Evolutionary conservation across 2,329 filamentous ascomycete species (phyloP).

Genomic region (Aphanoascus verrucosus): DNA sequence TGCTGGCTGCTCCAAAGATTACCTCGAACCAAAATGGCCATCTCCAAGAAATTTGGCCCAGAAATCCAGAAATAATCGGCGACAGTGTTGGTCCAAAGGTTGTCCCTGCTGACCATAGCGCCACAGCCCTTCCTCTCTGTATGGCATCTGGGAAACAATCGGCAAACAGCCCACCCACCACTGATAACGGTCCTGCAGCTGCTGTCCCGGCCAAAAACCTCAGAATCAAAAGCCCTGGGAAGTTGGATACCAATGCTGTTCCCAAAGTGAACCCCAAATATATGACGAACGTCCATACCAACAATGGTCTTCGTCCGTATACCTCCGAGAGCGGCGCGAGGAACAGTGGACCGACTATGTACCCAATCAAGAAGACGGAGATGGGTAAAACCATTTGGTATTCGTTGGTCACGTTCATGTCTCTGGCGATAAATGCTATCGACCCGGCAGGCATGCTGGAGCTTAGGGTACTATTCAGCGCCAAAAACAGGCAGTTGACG

Average conservation of each 20-base stretch:
- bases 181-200: conserved; percentile 24
- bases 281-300: conserved; percentile 46
- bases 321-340: conserved; percentile 58
- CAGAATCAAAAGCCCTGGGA: conserved; percentile 49
- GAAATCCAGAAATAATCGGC: conserved; percentile 38
- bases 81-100: conserved; percentile 34
- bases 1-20: conserved; percentile 51
- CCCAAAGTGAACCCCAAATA: conserved; percentile 54
- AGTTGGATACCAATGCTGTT: conserved; percentile 48
- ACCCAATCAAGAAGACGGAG: conserved; percentile 45
- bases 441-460: conserved; percentile 32
- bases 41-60: conserved; percentile 19
- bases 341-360: conserved; percentile 45
- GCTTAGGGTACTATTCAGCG: conserved; percentile 33
- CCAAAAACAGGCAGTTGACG: conserved; percentile 17
- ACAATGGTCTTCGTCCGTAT: conserved; percentile 44
- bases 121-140: conserved; percentile 31
- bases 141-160: conserved; percentile 38
- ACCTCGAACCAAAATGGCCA: conserved; percentile 51
- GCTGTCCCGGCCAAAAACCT: conserved; percentile 50
- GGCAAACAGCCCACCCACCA: conserved; percentile 37
- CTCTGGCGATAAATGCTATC: conserved; percentile 26
- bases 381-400: conserved; percentile 27
- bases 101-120: conserved; percentile 28
- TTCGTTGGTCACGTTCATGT: conserved; percentile 26